Conservation (phyloP, 2,329 filamentous ascomycete genomes). For the Fusarium torulosum region DNA sequence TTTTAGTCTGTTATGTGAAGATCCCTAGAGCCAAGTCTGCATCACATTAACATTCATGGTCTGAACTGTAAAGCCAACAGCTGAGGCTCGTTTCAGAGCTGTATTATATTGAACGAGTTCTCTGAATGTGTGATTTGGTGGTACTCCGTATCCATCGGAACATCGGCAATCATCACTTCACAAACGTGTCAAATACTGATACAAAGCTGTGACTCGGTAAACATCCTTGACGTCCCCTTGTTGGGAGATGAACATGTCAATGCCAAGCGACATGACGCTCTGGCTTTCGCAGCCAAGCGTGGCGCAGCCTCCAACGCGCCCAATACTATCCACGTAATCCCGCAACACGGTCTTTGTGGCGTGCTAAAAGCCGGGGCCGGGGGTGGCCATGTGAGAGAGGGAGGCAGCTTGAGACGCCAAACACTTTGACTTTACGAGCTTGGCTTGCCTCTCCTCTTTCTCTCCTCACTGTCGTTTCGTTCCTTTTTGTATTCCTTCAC, state of each 20-base stretch:
- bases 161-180: neutral
- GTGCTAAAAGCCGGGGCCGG: conserved; percentile 9
- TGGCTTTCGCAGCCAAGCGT: conserved; percentile 47
- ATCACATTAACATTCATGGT: too few species aligned
- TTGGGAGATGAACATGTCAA: conserved; percentile 23
- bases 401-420: conserved; percentile 28
- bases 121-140: neutral
- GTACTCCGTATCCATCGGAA: neutral
- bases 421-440: conserved; percentile 24
- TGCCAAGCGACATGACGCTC: conserved; percentile 35
- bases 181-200: conserved; percentile 1
- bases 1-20: too few species aligned
- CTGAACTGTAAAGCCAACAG: neutral
- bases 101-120: neutral
- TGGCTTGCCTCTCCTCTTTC: conserved; percentile 28
- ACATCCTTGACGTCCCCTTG: conserved; percentile 12
- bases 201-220: conserved; percentile 24
- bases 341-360: conserved; percentile 45
- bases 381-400: conserved; percentile 45
- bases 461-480: conserved; percentile 21
- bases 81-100: conserved; percentile 13
- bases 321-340: conserved; percentile 48
- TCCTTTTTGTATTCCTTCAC: conserved; percentile 29
- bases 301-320: conserved; percentile 49
- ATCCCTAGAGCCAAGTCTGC: too few species aligned